Percentiles rank a stretch among this genome's conserved stretches.
Evolutionary conservation across 2,329 filamentous ascomycete genomes (phyloP).

Genomic region (Myriosclerotinia duriaeana): DNA sequence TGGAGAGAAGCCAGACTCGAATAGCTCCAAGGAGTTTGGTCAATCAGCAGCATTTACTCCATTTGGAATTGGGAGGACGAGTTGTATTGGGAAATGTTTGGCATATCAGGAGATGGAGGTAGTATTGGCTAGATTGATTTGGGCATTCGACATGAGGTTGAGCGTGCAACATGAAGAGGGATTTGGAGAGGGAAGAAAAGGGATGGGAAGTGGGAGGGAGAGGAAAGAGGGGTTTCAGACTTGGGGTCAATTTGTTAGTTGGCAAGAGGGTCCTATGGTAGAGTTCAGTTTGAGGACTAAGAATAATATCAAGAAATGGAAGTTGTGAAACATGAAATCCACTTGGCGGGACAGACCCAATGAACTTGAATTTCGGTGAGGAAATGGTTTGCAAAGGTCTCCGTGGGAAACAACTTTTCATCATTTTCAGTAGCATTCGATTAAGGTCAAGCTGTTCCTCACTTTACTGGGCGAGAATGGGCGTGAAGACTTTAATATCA

Average conservation of each 20-base stretch:
- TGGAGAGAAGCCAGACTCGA: background rate
- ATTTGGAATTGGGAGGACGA: conserved; percentile 3
- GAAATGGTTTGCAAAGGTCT: background rate
- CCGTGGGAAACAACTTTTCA: too few species aligned
- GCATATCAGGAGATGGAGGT: conserved; percentile 23
- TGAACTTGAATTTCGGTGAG: background rate
- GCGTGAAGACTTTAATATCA: too few species aligned
- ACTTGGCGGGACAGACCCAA: background rate
- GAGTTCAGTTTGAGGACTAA: background rate
- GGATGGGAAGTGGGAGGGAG: background rate
- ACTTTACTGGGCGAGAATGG: too few species aligned
- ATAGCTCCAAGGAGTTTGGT: background rate
- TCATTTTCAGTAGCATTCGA: too few species aligned
- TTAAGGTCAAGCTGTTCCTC: too few species aligned
- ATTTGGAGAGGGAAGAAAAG: conserved; percentile 5
- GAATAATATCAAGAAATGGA: background rate
- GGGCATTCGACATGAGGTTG: conserved; percentile 16
- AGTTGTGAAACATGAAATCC: background rate
- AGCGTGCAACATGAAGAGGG: background rate
- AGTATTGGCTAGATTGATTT: conserved; percentile 16
- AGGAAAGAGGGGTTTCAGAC: conserved; percentile 10
- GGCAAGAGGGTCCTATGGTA: conserved; percentile 13
- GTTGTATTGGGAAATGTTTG: conserved; percentile 11
- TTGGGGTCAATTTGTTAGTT: conserved; percentile 11
- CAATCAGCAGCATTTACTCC: background rate